These are phyloP conservation scores for Gracilaria domingensis DNA, from an alignment of 23 red algal species.

Conservation along the genomic window DNA sequence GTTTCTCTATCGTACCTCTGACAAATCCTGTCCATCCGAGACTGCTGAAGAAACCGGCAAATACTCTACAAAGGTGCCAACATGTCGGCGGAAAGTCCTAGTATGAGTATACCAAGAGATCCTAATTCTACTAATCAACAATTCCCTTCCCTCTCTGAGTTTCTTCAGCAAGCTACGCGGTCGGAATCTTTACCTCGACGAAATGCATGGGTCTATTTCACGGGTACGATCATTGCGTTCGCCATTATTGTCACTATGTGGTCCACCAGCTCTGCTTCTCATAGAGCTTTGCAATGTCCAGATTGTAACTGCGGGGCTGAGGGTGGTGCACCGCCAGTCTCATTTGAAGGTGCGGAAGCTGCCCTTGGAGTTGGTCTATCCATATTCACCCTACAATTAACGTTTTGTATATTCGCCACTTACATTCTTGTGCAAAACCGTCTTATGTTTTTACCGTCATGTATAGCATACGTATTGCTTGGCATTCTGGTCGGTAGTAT, in stretches of 20 bases:
- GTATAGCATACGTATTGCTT: slow-evolving; percentile 96
- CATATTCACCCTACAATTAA: slow-evolving; percentile 77
- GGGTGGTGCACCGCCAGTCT: slow-evolving; percentile 37
- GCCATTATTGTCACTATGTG: slow-evolving; percentile 76
- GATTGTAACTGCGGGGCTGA: slow-evolving; percentile 81
- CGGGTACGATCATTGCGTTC: slow-evolving; percentile 70
- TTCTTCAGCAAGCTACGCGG: neutral
- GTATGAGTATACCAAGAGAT: neutral
- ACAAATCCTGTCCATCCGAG: neutral
- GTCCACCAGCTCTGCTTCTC: slow-evolving; percentile 58
- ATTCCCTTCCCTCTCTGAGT: slow-evolving; percentile 36
- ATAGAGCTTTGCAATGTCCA: slow-evolving; percentile 60
- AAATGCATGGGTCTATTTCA: slow-evolving; percentile 53
- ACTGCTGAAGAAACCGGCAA: neutral
- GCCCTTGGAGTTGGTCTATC: slow-evolving; percentile 88
- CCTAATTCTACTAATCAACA: slow-evolving; percentile 21
- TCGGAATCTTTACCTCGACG: slow-evolving; percentile 45
- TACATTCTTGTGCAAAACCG: slow-evolving; percentile 85
- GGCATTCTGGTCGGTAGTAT: slow-evolving; percentile 88
- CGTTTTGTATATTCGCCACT: slow-evolving; percentile 83
- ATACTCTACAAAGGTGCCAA: neutral
- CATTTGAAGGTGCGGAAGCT: slow-evolving; percentile 80
- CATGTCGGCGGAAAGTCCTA: slow-evolving; percentile 3
- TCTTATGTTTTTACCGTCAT: slow-evolving; percentile 87
- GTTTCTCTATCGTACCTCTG: neutral